Evolutionary conservation across 1,284 basidiomycete species (phyloP), one percentile per base, ranked within the genome.

Genomic region (Pseudozyma hubeiensis): DNA sequence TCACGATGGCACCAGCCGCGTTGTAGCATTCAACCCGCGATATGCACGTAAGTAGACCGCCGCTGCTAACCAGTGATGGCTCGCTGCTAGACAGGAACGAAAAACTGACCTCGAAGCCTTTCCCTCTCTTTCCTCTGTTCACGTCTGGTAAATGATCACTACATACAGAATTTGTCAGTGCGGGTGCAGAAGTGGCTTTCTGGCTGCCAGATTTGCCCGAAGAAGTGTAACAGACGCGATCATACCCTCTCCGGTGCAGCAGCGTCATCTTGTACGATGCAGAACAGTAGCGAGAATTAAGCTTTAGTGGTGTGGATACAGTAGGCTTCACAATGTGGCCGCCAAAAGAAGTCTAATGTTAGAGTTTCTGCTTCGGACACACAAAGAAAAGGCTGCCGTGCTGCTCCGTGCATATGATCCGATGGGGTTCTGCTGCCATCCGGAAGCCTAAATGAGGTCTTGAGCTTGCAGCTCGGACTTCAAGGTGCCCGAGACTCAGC

Each of bases 11-110:
- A 51, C 69, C 3, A 68, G 80, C 14, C 65, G 74, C 7, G 72
- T 66, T 5, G 47, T 82, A 0, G 81, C 75, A 4, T 83, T 83
- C 70, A 83, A 80, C 41, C 82, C 80, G 1, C 53, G 78, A 37
- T 56, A 65, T 45, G 80, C 81, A 16, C 75, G 80, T 81, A 63
- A 73, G 80, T 81, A 31, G 9, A 13, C 7, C 40, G 2, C 4
- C 17, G 8, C 13, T 4, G n/a, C 13, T 24, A 24, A n/a, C 16
- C 34, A 33, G 39, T 29, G 17, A 33, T 39, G 19, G 3, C 30
- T 35, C 34, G 31, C 43, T 17, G 54, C 31, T 47, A 45, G 11
- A 13, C 24, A 24, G 4, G 7, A 16, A n/a, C 13, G n/a, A 10
- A 19, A 29, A 29, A 59, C 57, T 50, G 47, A 54, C 47, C 7